Base-by-base conservation (phyloP, 192 early-diverging fungal genomes). In the Backusella morwellensis region DNA sequence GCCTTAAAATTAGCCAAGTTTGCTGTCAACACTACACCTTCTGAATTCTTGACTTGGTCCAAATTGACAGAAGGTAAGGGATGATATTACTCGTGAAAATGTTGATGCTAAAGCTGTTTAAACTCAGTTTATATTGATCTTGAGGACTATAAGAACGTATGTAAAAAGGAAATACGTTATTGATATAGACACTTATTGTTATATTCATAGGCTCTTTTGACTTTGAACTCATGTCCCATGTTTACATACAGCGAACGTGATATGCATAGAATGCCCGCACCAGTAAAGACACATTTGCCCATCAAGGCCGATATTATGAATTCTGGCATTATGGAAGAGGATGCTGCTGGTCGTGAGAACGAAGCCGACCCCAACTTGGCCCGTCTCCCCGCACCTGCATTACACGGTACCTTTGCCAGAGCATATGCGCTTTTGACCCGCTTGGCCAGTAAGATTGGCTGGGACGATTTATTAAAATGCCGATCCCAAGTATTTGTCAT, bases 191-290 rank as follows among this genome's bases (percentile, higher is more conserved):
- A 34, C 68, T 56, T 21, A 56, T 29, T 26, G 17, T 52, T 6
- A 52, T 56, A 56, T 56, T 21, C 26, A 21, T 86, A 92, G 90
- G 98, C 98, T 21, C 86, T 99, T 14, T 86, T 99, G 74, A 93
- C 97, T 0, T 90, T 99, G 74, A 99, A 99, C 81, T 95, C 97
- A 17, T 99, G 98, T 82, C 98, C 98, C 9, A 99, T 99, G 98
- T 99, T 98, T 80, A 96, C 97, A 0, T 97, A 90, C 82, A 89
- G 89, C 63, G 94, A 95, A 74, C 86, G 90, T 54, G 97, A 98
- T 76, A 85, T 93, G 77, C 96, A 95, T 73, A 91, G 96, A 36
- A 96, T 97, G 92, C 97, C 96, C 6, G 82, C 93, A 7, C 95
- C 96, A 12, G 91, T 93, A 12, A 91, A 95, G 52, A 92, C 93